phyloP scores from a whole-genome alignment of 148 eudicot species.

The Vaccinium vitisidaea region DNA sequence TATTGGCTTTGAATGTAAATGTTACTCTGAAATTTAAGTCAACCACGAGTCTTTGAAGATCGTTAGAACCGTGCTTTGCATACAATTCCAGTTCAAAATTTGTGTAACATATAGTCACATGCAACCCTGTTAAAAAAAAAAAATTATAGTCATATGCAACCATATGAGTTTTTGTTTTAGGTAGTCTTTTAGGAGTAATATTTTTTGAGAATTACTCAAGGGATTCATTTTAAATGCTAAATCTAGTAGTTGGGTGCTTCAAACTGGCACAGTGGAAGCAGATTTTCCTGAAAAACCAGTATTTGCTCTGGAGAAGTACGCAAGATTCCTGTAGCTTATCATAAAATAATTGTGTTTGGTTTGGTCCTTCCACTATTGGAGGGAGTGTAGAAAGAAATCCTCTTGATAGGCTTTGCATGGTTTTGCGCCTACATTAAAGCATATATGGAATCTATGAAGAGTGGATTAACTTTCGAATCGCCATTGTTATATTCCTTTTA shows the following conservation, averaged over 20 bases:
- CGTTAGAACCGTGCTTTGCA: background rate
- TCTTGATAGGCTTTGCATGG: background rate
- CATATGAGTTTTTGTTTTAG: background rate
- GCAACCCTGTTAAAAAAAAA: background rate
- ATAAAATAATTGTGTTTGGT: background rate
- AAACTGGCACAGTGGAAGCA: background rate
- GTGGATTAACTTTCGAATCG: background rate
- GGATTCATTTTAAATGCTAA: background rate
- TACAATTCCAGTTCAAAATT: background rate
- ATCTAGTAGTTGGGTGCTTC: background rate
- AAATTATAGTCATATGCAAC: background rate
- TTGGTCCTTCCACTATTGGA: background rate
- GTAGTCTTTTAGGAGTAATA: background rate
- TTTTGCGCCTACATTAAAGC: conserved; percentile 1
- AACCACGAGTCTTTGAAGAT: background rate
- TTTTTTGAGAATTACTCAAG: background rate
- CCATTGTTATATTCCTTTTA: background rate
- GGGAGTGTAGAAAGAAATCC: background rate
- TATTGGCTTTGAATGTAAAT: background rate
- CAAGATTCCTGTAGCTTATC: background rate
- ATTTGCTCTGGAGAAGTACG: background rate
- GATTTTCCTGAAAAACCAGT: background rate
- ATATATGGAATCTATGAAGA: background rate
- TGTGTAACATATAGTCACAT: background rate
- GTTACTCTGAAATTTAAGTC: background rate